Base-by-base conservation (phyloP, 2,329 filamentous ascomycete species). In the Diaporthe humulicola region DNA sequence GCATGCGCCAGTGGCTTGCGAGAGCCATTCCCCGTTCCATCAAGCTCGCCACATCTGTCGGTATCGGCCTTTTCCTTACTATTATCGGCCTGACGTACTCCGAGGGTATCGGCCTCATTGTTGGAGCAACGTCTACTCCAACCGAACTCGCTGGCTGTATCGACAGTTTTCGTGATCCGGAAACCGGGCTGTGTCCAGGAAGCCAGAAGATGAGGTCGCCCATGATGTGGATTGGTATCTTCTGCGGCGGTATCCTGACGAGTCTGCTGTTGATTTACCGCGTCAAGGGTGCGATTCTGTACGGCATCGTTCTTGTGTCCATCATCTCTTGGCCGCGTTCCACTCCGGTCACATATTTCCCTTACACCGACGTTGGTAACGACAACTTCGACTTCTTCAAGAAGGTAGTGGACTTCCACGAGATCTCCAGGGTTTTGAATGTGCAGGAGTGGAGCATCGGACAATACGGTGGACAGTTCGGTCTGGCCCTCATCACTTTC, bases 1-100 rank as follows among this genome's bases (percentile, higher is more conserved):
- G 95, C 50, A 89, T 98, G 85, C 93, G 95, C 19, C 95, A 97
- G 82, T 97, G 95, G 95, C 90, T 98, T 36, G 95, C 95, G 25
- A 91, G 94, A 78, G 92, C 93, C 57, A 95, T 97, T 77, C 95
- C 95, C 1, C 89, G 91, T 54, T 95, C 93, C 73, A 96, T 98
- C 85, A 98, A 97, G 84, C 91, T 97, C 73, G 95, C 95, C 19
- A 96, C 94, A 22, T 94, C 94, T 77, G 94, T 95, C 70, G 95
- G 95, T 75, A 97, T 97, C 77, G 95, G 95, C 30, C 87, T 98
- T 1, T 97, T 96, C 82, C 88, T 96, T 64, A 93, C 93, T 28
- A 86, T 95, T 66, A 94, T 95, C 76, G 93, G 93, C 28, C 87
- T 95, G 64, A 95, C 93, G 2, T 97, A 97, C 81, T 92, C 90